Evolutionary conservation across 768 basidiomycete species (phyloP), one percentile per base, ranked within the genome.

Genomic region (Cystobasidium ongulense): DNA sequence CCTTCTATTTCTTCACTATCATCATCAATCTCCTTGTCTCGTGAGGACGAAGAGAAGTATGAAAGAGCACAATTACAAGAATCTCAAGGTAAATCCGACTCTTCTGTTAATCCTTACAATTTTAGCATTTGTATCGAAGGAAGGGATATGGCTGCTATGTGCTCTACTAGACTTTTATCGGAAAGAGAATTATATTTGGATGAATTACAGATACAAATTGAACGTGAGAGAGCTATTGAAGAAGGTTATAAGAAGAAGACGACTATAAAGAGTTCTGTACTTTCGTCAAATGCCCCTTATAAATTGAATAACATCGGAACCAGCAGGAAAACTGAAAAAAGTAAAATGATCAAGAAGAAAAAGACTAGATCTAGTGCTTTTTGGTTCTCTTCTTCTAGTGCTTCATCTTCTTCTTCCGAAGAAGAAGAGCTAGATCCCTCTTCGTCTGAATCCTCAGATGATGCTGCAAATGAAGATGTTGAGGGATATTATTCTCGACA

Each of bases 101-200:
- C 46, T 50, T 50, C 46, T 21, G 59, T 85, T 68, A 84, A 84
- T 76, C 85, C 86, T 18, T 78, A 76, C 35, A 90, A 89, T 18
- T 92, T 88, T 78, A 88, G 92, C 78, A 86, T 95, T 52, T 93
- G 91, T 80, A 86, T 95, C 75, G 91, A 95, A 81, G 91, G 90
- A 79, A 89, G 90, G 78, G 90, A 93, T 76, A 82, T 86, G 38
- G 90, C 90, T 1, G 87, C 88, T 17, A 88, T 90, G 80, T 89
- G 91, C n/a, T 72, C 84, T 0, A 83, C 85, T 39, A 88, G 90
- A 77, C 81, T 91, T 41, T 84, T 87, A 63, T 87, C 87, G 1
- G 89, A 88, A 8, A 89, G 92, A 80, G 90, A 91, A 74, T 89
- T 91, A 77, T 78, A 92, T 11, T 81, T 75, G 18, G 72, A 75